A percentile compares a stretch with the other conserved stretches of the same genome.
Evolutionary conservation across 495 filamentous ascomycete genomes (phyloP).

Genomic region (Entonaema liquescens): DNA sequence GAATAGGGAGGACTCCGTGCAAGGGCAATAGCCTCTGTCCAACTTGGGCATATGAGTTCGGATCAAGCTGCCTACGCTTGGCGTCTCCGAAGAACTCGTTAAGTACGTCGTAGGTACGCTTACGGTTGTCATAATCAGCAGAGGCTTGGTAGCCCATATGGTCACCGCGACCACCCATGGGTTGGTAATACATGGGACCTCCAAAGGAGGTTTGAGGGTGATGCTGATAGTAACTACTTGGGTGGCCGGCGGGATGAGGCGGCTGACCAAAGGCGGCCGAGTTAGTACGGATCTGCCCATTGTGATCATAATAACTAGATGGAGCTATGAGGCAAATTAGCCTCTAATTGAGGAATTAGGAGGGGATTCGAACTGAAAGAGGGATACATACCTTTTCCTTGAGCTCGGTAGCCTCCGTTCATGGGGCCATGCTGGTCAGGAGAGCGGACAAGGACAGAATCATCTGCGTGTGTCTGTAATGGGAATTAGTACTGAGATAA

Average conservation of each 20-base stretch:
- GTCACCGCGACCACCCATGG: slow-evolving; percentile 59
- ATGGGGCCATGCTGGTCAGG: slow-evolving; percentile 71
- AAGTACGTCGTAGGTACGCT: slow-evolving; percentile 85
- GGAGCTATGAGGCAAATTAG: slow-evolving; percentile 61
- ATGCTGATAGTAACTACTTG: slow-evolving; percentile 65
- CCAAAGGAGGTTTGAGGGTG: slow-evolving; percentile 66
- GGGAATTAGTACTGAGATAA: slow-evolving; percentile 5
- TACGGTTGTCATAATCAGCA: slow-evolving; percentile 69
- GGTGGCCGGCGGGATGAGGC: slow-evolving; percentile 54
- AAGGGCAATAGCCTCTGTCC: slow-evolving; percentile 80
- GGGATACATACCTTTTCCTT: slow-evolving; percentile 63
- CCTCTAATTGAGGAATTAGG: slow-evolving; percentile 45
- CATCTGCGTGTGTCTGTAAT: slow-evolving; percentile 88
- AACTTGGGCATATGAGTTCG: slow-evolving; percentile 81
- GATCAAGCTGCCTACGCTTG: slow-evolving; percentile 88
- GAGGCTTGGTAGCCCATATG: slow-evolving; percentile 62
- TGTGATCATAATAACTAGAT: slow-evolving; percentile 66
- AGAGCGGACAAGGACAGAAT: slow-evolving; percentile 85
- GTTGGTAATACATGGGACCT: slow-evolving; percentile 72
- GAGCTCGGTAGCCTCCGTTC: slow-evolving; percentile 64
- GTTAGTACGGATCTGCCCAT: slow-evolving; percentile 65
- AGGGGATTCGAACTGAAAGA: slow-evolving; percentile 29
- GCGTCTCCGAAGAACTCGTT: slow-evolving; percentile 93
- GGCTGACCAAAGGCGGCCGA: slow-evolving; percentile 61
- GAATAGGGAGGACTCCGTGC: slow-evolving; percentile 71